A percentile compares a stretch with the other conserved stretches of the same genome.
These are phyloP conservation scores for Xeromyces bisporus DNA, from an alignment of 495 filamentous ascomycete genomes.

Conservation along the genomic window DNA sequence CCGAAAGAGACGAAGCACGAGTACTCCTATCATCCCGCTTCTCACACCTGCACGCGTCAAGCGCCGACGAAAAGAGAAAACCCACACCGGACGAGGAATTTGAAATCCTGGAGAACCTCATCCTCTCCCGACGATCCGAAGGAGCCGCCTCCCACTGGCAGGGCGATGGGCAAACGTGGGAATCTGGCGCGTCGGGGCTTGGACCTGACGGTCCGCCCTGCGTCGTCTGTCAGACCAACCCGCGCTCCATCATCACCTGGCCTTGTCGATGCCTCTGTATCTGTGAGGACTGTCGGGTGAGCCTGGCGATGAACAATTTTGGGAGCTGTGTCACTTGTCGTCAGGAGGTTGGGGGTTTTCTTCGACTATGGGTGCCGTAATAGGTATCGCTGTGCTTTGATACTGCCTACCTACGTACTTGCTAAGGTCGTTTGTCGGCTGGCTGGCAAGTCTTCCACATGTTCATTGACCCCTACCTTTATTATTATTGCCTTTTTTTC, in stretches of 20 bases:
- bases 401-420: no score
- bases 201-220: conserved; percentile 68
- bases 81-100: conserved; percentile 59
- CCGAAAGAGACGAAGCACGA: conserved; percentile 46
- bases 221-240: conserved; percentile 79
- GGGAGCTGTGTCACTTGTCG: conserved; percentile 89
- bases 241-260: conserved; percentile 86
- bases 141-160: conserved; percentile 7
- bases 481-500: no score
- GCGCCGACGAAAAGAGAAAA: conserved; percentile 18
- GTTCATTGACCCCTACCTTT: no score
- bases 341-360: conserved; percentile 70
- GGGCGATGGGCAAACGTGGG: conserved; percentile 32
- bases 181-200: conserved; percentile 50
- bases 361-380: conserved; percentile 77
- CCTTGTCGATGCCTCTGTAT: conserved; percentile 86
- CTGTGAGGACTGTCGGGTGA: conserved; percentile 88
- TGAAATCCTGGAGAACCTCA: conserved; percentile 61
- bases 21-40: conserved; percentile 38
- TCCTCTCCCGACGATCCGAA: conserved; percentile 42
- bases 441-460: no score
- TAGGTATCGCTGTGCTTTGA: no score
- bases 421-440: no score
- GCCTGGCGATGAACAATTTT: conserved; percentile 91
- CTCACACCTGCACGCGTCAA: conserved; percentile 5